These are phyloP conservation scores for Aureobasidium namibiae DNA, from an alignment of 2,329 filamentous ascomycete species.

Conservation along the genomic window DNA sequence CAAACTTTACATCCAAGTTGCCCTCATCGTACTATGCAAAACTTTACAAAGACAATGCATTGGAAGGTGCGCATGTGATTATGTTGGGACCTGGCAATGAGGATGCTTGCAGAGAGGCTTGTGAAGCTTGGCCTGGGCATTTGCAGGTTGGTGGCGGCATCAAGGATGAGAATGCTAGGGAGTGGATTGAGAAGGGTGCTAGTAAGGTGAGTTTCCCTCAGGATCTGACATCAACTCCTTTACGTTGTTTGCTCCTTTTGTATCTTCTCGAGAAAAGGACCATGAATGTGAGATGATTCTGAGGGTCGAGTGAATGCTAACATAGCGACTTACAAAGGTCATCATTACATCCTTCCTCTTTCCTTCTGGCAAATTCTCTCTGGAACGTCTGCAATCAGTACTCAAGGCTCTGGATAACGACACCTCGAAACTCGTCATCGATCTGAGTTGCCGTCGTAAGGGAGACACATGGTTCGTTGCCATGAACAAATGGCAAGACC, in stretches of 20 bases:
- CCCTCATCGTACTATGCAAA: constrained; percentile 72
- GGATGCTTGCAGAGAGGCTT: constrained; percentile 66
- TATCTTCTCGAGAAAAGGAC: neutral
- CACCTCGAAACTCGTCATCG: constrained; percentile 78
- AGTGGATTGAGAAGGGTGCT: constrained; percentile 83
- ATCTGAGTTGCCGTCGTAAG: constrained; percentile 79
- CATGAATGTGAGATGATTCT: too few relatives aligned
- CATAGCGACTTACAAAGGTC: constrained; percentile 48
- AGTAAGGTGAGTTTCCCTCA: constrained; percentile 62
- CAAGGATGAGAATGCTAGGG: constrained; percentile 69
- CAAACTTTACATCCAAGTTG: constrained; percentile 84
- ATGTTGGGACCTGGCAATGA: constrained; percentile 90
- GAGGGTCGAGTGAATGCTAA: neutral
- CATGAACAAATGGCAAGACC: constrained; percentile 98
- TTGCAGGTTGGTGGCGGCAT: constrained; percentile 95
- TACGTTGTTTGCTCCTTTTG: neutral
- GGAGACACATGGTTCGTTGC: constrained; percentile 86
- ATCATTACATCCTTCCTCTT: constrained; percentile 97
- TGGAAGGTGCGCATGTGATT: constrained; percentile 84
- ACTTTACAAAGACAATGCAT: constrained; percentile 67
- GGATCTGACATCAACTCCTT: neutral
- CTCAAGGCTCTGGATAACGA: constrained; percentile 65
- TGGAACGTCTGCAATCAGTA: constrained; percentile 65
- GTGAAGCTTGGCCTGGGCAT: constrained; percentile 67
- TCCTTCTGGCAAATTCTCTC: constrained; percentile 72